These are phyloP conservation scores for Zasmidium angulare DNA, from an alignment of 2,329 filamentous ascomycete genomes.

Conservation along the genomic window DNA sequence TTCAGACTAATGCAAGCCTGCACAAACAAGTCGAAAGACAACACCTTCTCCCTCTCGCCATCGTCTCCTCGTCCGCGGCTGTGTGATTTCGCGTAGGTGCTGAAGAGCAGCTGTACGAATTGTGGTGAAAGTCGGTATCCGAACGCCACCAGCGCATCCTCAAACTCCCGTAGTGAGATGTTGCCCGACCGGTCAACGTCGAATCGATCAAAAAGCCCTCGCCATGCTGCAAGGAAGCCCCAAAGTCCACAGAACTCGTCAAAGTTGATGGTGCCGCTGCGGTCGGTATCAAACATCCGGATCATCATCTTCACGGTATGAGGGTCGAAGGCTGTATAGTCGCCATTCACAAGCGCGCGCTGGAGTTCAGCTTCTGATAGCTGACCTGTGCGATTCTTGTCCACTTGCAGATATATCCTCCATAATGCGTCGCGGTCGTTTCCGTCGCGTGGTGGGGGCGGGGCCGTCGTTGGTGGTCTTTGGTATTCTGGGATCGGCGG, in stretches of 20 bases:
- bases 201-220: slow-evolving; percentile 91
- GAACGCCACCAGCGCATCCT: slow-evolving; percentile 84
- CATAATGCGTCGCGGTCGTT: slow-evolving; percentile 71
- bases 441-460: slow-evolving; percentile 51
- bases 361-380: slow-evolving; percentile 85
- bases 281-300: slow-evolving; percentile 96
- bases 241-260: slow-evolving; percentile 95
- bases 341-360: slow-evolving; percentile 89
- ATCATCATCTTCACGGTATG: slow-evolving; percentile 99
- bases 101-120: slow-evolving; percentile 83
- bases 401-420: slow-evolving; percentile 85
- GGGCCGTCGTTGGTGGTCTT: slow-evolving; percentile 50
- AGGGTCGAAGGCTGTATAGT: slow-evolving; percentile 90
- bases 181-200: slow-evolving; percentile 75
- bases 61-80: slow-evolving; percentile 37
- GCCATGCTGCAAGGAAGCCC: slow-evolving; percentile 94
- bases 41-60: slow-evolving; percentile 39
- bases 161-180: slow-evolving; percentile 84
- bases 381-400: slow-evolving; percentile 78
- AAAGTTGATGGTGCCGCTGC: slow-evolving; percentile 85
- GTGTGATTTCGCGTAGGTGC: slow-evolving; percentile 69
- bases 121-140: slow-evolving; percentile 83
- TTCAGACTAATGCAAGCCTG: slow-evolving; percentile 96
- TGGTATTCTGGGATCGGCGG: slow-evolving; percentile 52
- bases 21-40: slow-evolving; percentile 86